phyloP scores from a whole-genome alignment of 306 rosid species.

The Quercus agrifolia region DNA sequence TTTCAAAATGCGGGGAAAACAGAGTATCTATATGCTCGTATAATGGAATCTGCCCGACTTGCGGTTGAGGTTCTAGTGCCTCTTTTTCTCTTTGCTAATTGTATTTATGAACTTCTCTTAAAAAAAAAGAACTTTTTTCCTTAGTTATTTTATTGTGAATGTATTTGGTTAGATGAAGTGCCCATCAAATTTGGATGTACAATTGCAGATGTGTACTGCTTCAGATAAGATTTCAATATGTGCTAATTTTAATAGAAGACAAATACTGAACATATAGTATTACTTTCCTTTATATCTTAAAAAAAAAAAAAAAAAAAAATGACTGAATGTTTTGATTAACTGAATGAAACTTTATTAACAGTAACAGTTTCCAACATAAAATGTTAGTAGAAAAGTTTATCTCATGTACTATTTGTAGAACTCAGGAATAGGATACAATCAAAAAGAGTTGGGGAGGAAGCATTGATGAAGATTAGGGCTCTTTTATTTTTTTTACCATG shows the following conservation, averaged over 20 bases:
- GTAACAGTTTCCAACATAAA: not conserved
- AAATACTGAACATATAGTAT: not conserved
- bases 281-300: too few species aligned
- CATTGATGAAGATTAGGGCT: not conserved
- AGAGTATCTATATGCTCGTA: conserved; percentile 74
- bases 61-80: conserved; percentile 63
- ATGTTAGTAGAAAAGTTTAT: not conserved
- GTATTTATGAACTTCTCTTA: not conserved
- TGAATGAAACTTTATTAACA: not conserved
- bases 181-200: not conserved
- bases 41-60: conserved; percentile 68
- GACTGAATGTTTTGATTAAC: not conserved
- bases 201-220: not conserved
- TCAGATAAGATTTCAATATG: not conserved
- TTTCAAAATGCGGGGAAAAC: conserved; percentile 72
- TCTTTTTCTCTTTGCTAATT: not conserved
- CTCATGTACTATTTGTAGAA: not conserved
- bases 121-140: not conserved
- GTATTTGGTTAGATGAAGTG: not conserved
- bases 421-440: not conserved
- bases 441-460: not conserved
- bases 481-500: not conserved
- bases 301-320: too few species aligned
- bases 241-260: not conserved
- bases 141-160: not conserved